These are phyloP conservation scores for Acorus gramineus DNA, from an alignment of 106 monocot species.

Conservation along the genomic window DNA sequence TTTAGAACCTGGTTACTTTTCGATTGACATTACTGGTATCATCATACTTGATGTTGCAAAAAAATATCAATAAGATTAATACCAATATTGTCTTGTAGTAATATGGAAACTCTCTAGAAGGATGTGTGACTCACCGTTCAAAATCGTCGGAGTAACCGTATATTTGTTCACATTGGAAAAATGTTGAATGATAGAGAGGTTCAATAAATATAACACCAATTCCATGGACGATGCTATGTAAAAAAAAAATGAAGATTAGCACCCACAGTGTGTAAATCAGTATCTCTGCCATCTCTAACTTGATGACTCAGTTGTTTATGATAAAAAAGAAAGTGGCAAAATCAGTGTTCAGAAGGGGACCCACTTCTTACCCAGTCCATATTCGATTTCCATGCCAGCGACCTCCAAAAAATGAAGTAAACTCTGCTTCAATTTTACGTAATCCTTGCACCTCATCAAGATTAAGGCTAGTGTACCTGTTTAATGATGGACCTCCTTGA, in stretches of 20 bases:
- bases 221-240: conserved; percentile 8
- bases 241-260: conserved; percentile 5
- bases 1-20: too few species aligned
- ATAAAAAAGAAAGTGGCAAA: too few species aligned
- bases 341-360: too few species aligned
- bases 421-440: conserved; percentile 15
- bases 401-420: conserved; percentile 33
- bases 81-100: too few species aligned
- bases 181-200: conserved; percentile 9
- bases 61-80: too few species aligned
- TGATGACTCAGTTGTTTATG: too few species aligned
- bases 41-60: too few species aligned
- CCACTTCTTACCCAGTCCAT: conserved; percentile 22
- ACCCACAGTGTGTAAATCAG: background rate
- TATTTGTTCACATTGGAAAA: conserved; percentile 19
- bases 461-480: conserved; percentile 20
- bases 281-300: too few species aligned
- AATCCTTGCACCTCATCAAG: conserved; percentile 12
- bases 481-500: background rate
- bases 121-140: conserved; percentile 17
- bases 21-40: too few species aligned
- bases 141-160: conserved; percentile 27
- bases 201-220: conserved; percentile 24
- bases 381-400: conserved; percentile 27
- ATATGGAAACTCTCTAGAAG: too few species aligned